Base-by-base conservation (phyloP, 306 rosid species). In the Carpinus viminea region DNA sequence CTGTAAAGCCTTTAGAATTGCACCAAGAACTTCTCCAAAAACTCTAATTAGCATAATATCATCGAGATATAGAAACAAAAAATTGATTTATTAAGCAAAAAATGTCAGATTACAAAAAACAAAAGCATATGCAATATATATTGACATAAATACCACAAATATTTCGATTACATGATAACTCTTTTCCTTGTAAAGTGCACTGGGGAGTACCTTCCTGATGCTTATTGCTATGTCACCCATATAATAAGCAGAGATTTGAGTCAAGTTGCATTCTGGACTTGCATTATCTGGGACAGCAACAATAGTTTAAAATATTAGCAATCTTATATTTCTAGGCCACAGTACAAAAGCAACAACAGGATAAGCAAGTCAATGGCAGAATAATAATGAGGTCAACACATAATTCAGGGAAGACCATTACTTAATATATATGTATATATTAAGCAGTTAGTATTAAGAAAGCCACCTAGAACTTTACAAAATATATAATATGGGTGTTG, bases 201-300 rank as follows among this genome's bases (percentile, higher is more conserved):
- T 74, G 87, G 80, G 78, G 82, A 70, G 74, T 89, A 94, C 98
- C 97, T 92, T 94, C 78, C 56, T 85, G 76, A 94, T 87, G 93
- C 95, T 91, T 97, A 94, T 89, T 77, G 98, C 93, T 82, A 91
- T 81, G 86, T 94, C 98, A 69, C 89, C 93, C 90, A 92, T 91
- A 85, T 91, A 89, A 90, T 87, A 92, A 76, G 92, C 89, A 76
- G 97, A 88, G 87, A 91, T 89, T 73, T 89, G 73, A 12, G 76
- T 88, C 82, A 94, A 83, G 86, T 94, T 94, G 87, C 90, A 83
- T 86, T 91, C 95, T 48, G 92, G 84, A 82, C 93, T 91, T 56
- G 90, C 97, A 72, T 86, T 89, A 75, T 88, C 97, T 91, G 92
- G 47, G 77, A 80, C 78, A 66, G 74, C 79, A 86, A 64, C 46